Evolutionary conservation across 257 asterid genomes (phyloP), one percentile per base, ranked within the genome.

Genomic region (Lithospermum erythrorhizon): DNA sequence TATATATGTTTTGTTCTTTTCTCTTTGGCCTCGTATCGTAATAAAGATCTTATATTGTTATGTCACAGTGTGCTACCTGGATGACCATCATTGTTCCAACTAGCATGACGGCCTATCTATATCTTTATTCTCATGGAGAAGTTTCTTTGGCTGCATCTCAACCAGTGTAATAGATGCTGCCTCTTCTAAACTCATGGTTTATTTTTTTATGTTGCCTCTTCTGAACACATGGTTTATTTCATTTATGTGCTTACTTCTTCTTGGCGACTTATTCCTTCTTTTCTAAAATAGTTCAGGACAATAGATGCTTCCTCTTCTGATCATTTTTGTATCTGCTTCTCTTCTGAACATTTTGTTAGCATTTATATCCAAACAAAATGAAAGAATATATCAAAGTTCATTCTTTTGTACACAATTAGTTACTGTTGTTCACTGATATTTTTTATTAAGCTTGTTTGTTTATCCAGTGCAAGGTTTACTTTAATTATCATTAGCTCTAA

Each of bases 41-140:
- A 14, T 56, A 22, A 56, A 56, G 30, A 23, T 5, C 18, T 24
- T 49, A 13, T 41, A 4, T 63, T 70, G 45, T 72, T 53, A 59
- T 72, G 48, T 79, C 67, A 74, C 96, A 89, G 99, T 80, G 94
- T 54, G 97, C 99, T 57, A 87, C 84, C 57, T 93, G 99, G 99
- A 84, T 93, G 99, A 93, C 97, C 18, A 82, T 89, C 74, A 66
- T 89, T 49, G 99, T 89, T 72, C 97, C 99, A 53, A 84, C n/a
- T 57, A 93, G 99, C 90, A 93, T 93, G 99, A 93, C 99, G 2
- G 83, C 99, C 20, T 93, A 89, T 73, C 84, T 93, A 23, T 89
- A 93, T 78, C 95, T 93, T 67, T 93, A 93, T 72, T 93, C 99
- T 67, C 94, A 93, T 24, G 99, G 99, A 69, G n/a, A 89, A 82